A percentile compares a stretch with the other conserved stretches of the same genome.
Conservation (phyloP, 2,329 filamentous ascomycete species). For the Phyllachora maydis region DNA sequence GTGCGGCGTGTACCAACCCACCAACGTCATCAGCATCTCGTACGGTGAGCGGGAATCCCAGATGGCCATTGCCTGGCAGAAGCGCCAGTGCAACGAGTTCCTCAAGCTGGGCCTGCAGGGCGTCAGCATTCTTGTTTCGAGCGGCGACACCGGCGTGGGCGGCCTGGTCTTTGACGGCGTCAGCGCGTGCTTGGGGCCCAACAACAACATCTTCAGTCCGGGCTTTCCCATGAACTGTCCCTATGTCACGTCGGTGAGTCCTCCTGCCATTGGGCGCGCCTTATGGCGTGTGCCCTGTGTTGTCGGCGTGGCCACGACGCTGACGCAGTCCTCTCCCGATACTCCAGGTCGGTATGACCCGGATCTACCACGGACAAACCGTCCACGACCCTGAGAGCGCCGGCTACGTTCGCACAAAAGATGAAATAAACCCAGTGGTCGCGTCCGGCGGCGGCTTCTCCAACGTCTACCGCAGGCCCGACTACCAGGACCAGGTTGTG, state of each 20-base stretch:
- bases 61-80: slow-evolving; percentile 20
- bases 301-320: no score
- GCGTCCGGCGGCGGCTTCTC: slow-evolving; percentile 18
- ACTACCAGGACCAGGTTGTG: slow-evolving; percentile 18
- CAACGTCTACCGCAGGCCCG: slow-evolving; percentile 17
- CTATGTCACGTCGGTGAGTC: slow-evolving; percentile 17
- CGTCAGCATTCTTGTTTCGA: slow-evolving; percentile 13
- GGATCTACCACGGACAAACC: slow-evolving; percentile 5
- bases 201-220: slow-evolving; percentile 16
- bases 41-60: slow-evolving; percentile 23
- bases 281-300: no score
- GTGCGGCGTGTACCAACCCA: slow-evolving; percentile 5
- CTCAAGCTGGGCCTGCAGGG: slow-evolving; percentile 17
- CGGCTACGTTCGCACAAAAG: no score
- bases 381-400: slow-evolving; percentile 5
- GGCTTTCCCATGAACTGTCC: slow-evolving; percentile 21
- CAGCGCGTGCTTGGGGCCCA: slow-evolving; percentile 9
- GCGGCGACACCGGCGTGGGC: slow-evolving; percentile 12
- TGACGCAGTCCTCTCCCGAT: no score
- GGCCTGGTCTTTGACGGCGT: slow-evolving; percentile 12
- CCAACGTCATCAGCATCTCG: slow-evolving; percentile 7
- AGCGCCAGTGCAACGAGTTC: slow-evolving; percentile 14
- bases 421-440: no score
- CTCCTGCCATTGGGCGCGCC: no score
- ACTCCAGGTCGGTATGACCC: slow-evolving; percentile 9